A percentile compares a stretch with the other conserved stretches of the same genome.
These are phyloP conservation scores for Fusarium metavorans DNA, from an alignment of 2,329 filamentous ascomycete species.

Conservation along the genomic window DNA sequence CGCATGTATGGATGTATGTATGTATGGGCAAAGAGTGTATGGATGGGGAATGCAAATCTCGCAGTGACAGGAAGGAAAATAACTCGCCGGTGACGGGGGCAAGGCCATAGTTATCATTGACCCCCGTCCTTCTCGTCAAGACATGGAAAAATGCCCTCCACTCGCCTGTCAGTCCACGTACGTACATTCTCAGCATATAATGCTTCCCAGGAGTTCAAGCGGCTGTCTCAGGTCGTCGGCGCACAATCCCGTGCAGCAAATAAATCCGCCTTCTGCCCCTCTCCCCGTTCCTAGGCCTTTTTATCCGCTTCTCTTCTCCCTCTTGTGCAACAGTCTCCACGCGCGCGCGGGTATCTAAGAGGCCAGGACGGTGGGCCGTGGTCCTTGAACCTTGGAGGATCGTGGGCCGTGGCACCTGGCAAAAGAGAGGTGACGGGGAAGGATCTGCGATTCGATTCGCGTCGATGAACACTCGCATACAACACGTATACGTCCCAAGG, in stretches of 20 bases:
- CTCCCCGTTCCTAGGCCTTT: background rate
- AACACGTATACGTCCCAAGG: conserved; percentile 6
- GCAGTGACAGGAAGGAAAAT: conserved; percentile 8
- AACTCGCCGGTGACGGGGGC: conserved; percentile 10
- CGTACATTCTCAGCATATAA: conserved; percentile 41
- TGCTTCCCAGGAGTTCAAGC: conserved; percentile 33
- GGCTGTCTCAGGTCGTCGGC: conserved; percentile 43
- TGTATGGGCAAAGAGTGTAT: background rate
- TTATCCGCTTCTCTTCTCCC: conserved; percentile 12
- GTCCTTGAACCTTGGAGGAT: conserved; percentile 23
- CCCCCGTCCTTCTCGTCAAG: conserved; percentile 22
- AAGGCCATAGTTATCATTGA: conserved; percentile 29
- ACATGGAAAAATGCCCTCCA: conserved; percentile 9
- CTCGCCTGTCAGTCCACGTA: conserved; percentile 37
- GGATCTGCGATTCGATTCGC: conserved; percentile 32
- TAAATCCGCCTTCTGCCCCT: conserved; percentile 22
- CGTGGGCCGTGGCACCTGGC: conserved; percentile 19
- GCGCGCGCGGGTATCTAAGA: conserved; percentile 28
- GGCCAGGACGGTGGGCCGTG: conserved; percentile 16
- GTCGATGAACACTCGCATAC: conserved; percentile 14
- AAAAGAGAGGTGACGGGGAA: conserved; percentile 8
- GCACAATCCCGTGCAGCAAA: conserved; percentile 37
- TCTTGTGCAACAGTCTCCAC: conserved; percentile 40
- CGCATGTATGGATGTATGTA: background rate
- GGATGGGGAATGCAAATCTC: conserved; percentile 3